Evolutionary conservation across 805 yeast genomes (phyloP).

Genomic region (Nakazawaea pomicola): DNA sequence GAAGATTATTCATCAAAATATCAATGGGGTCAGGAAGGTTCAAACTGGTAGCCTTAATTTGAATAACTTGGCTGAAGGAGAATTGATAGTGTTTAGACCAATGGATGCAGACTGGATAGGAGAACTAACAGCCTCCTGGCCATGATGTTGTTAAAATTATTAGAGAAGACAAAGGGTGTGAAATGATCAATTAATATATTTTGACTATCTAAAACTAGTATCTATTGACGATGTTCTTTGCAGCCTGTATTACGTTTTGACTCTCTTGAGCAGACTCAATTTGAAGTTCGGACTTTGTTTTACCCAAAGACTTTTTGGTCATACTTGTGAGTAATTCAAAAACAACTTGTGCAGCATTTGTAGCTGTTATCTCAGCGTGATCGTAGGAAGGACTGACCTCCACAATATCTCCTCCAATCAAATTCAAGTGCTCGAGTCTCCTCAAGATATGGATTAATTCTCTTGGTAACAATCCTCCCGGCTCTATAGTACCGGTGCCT

Average conservation of each 20-base stretch:
- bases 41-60: constrained; percentile 33
- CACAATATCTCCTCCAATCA: constrained; percentile 54
- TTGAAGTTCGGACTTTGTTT: constrained; percentile 17
- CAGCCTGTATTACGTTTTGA: constrained; percentile 8
- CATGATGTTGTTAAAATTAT: background rate
- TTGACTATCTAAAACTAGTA: background rate
- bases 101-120: constrained; percentile 41
- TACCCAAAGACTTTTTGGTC: constrained; percentile 47
- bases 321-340: constrained; percentile 69
- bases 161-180: too few species aligned
- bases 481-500: constrained; percentile 57
- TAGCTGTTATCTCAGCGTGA: constrained; percentile 58
- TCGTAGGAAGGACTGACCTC: constrained; percentile 64
- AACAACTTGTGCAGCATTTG: constrained; percentile 68
- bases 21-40: constrained; percentile 37
- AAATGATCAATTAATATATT: too few species aligned
- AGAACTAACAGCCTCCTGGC: constrained; percentile 21
- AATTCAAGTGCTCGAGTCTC: constrained; percentile 35
- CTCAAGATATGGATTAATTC: constrained; percentile 46
- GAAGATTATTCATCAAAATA: constrained; percentile 43
- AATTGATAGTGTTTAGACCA: constrained; percentile 41
- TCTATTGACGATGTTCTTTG: constrained; percentile 7
- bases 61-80: constrained; percentile 35
- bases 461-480: constrained; percentile 55
- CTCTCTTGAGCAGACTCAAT: background rate